Evolutionary conservation across 768 basidiomycete genomes (phyloP).

Genomic region (Cystobasidiopsis lactophilus): DNA sequence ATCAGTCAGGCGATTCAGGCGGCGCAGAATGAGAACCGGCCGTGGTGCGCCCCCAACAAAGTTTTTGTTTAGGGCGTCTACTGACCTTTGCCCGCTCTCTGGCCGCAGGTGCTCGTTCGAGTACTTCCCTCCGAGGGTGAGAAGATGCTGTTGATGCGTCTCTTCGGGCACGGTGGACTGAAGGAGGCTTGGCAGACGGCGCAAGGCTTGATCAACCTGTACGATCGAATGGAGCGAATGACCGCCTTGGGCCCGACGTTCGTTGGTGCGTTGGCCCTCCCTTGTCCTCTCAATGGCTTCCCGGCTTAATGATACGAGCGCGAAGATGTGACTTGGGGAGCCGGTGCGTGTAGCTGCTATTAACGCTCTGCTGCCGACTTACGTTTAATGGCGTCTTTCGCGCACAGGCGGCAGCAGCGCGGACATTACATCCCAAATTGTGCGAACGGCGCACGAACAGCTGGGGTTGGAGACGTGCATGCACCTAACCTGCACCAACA

Average conservation of each 20-base stretch:
- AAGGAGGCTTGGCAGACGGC: background rate
- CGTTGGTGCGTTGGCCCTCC: conserved; percentile 42
- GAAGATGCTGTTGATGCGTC: background rate
- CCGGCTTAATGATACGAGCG: background rate
- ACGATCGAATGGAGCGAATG: conserved; percentile 98
- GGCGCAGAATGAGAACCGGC: background rate
- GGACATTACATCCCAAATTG: conserved; percentile 70
- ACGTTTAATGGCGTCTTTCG: too few species aligned
- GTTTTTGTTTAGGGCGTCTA: background rate
- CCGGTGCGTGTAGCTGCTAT: too few species aligned
- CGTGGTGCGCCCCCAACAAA: background rate
- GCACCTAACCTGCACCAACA: conserved; percentile 98
- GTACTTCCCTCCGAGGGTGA: background rate
- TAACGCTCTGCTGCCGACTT: too few species aligned
- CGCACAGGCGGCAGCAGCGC: conserved; percentile 44
- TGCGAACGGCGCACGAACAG: conserved; percentile 43
- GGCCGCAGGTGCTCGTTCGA: background rate
- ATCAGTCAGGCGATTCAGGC: background rate
- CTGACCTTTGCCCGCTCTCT: background rate
- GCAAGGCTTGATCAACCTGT: conserved; percentile 78
- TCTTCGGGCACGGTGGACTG: background rate
- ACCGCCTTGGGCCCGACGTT: conserved; percentile 84
- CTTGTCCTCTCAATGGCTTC: background rate
- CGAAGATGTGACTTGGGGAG: conserved; percentile 69
- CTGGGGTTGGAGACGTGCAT: conserved; percentile 94